Percentiles rank a stretch among this genome's conserved stretches.
phyloP scores from a whole-genome alignment of 1,139 yeast species.

The Debaryomycetaceae sp. region DNA sequence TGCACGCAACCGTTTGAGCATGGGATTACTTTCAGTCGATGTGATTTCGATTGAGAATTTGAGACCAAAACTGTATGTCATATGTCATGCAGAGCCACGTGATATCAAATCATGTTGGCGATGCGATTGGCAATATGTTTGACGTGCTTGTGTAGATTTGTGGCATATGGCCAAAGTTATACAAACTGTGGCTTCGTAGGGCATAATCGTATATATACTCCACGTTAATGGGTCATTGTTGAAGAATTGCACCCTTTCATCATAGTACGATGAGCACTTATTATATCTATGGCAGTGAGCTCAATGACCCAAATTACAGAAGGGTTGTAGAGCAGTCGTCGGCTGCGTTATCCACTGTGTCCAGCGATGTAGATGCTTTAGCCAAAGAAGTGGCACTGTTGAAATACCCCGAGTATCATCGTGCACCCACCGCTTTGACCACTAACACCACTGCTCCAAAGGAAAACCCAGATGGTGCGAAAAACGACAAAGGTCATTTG shows the following conservation, averaged over 20 bases:
- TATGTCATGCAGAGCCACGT: too few relatives aligned
- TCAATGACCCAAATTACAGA: constrained; percentile 8
- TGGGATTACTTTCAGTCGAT: too few relatives aligned
- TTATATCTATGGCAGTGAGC: constrained; percentile 7
- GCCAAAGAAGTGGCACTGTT: constrained; percentile 13
- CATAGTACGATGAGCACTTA: constrained; percentile 5
- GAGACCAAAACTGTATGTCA: too few relatives aligned
- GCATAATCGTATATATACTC: too few relatives aligned
- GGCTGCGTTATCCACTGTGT: too few relatives aligned
- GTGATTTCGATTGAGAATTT: too few relatives aligned
- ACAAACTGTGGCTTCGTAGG: too few relatives aligned
- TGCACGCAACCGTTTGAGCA: too few relatives aligned
- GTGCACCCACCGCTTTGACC: constrained; percentile 13
- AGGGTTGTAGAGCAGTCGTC: too few relatives aligned
- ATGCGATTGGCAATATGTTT: constrained; percentile 1
- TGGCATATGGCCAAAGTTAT: background rate
- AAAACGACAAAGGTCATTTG: constrained; percentile 23
- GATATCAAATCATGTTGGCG: background rate
- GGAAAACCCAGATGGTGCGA: constrained; percentile 18
- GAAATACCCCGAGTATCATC: constrained; percentile 21
- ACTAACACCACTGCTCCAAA: too few relatives aligned
- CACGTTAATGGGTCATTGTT: too few relatives aligned
- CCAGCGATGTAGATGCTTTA: constrained; percentile 6
- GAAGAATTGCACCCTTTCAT: too few relatives aligned
- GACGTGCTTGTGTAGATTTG: background rate